phyloP scores from a whole-genome alignment of 768 basidiomycete species.

The Trametopsis cervina region DNA sequence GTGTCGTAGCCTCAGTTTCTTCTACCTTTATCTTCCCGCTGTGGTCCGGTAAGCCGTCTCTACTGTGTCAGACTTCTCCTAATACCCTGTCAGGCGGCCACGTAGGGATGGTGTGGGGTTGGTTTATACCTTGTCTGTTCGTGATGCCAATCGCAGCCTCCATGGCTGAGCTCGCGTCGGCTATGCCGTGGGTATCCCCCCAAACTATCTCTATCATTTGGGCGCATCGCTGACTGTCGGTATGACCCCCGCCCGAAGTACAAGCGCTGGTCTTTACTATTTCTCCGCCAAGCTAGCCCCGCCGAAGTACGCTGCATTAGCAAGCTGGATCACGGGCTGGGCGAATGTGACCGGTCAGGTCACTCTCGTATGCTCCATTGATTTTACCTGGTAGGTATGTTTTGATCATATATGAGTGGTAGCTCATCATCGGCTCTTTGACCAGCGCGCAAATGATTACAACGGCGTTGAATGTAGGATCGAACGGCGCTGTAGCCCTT shows the following conservation, averaged over 20 bases:
- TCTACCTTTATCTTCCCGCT: constrained; percentile 62
- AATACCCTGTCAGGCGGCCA: constrained; percentile 48
- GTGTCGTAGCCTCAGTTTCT: constrained; percentile 60
- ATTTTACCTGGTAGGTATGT: constrained; percentile 61
- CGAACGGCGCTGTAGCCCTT: constrained; percentile 45
- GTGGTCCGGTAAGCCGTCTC: constrained; percentile 39
- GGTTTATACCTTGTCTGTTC: constrained; percentile 65
- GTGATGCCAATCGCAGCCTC: constrained; percentile 61
- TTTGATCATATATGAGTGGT: background rate
- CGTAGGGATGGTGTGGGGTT: constrained; percentile 73
- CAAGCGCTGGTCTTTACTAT: constrained; percentile 74
- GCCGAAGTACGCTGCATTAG: constrained; percentile 49
- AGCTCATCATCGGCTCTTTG: background rate
- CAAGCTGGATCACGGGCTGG: constrained; percentile 67
- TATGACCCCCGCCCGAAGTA: constrained; percentile 32
- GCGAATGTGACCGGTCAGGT: constrained; percentile 70
- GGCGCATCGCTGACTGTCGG: background rate
- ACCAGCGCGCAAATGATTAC: constrained; percentile 69
- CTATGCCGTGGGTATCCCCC: constrained; percentile 58
- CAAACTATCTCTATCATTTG: background rate
- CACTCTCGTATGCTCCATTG: constrained; percentile 66
- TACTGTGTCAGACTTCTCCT: background rate
- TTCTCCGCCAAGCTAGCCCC: constrained; percentile 73
- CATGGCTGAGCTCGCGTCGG: constrained; percentile 67
- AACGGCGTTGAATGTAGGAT: constrained; percentile 56